These are phyloP conservation scores for Albizia julibrissin DNA, from an alignment of 306 rosid species.

Conservation along the genomic window DNA sequence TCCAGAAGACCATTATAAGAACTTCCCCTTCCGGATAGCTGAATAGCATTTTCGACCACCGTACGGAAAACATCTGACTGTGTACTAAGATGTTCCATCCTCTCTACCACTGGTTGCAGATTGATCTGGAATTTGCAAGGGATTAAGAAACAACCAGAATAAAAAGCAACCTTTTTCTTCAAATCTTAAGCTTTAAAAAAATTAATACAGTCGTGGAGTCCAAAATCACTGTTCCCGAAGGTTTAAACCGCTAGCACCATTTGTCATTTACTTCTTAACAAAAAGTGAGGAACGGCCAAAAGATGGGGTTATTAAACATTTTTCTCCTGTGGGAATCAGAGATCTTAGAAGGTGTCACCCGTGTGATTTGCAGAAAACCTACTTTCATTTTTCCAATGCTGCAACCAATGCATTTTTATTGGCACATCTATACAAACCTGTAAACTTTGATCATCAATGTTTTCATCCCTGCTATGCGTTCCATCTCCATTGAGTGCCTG, in stretches of 20 bases:
- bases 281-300: background rate
- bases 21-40: slow-evolving; percentile 51
- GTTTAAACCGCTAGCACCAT: background rate
- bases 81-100: slow-evolving; percentile 54
- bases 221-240: background rate
- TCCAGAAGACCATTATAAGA: slow-evolving; percentile 55
- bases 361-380: background rate
- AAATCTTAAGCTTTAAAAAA: background rate
- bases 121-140: slow-evolving; percentile 46
- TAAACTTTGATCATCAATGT: slow-evolving; percentile 42
- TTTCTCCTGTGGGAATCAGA: background rate
- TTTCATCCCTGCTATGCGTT: slow-evolving; percentile 38
- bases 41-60: slow-evolving; percentile 70
- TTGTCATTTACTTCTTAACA: background rate
- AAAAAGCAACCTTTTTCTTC: background rate
- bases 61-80: slow-evolving; percentile 68
- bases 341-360: background rate
- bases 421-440: slow-evolving; percentile 56
- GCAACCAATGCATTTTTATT: slow-evolving; percentile 11
- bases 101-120: slow-evolving; percentile 57
- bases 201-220: background rate
- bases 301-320: background rate
- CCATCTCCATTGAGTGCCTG: slow-evolving; percentile 37
- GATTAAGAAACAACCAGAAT: slow-evolving; percentile 7
- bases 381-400: background rate